These are phyloP conservation scores for Hemileccinum rubropunctum DNA, from an alignment of 768 basidiomycete genomes.

Conservation along the genomic window DNA sequence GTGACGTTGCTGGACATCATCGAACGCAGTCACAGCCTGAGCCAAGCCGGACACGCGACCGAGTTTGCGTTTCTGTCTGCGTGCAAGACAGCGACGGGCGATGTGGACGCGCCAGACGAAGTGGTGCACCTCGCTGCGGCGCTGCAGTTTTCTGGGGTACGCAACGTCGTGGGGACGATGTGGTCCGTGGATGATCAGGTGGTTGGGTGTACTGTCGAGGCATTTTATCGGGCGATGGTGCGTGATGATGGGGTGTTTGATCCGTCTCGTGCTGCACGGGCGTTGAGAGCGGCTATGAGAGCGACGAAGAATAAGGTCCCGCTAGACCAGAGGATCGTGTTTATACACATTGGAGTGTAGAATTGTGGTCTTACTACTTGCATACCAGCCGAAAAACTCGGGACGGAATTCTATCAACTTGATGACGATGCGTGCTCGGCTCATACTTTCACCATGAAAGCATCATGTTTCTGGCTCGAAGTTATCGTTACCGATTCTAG, in stretches of 20 bases:
- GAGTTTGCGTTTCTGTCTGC: constrained; percentile 33
- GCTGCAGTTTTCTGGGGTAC: constrained; percentile 27
- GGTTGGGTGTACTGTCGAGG: constrained; percentile 11
- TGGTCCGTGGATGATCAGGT: constrained; percentile 27
- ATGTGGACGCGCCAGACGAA: constrained; percentile 23
- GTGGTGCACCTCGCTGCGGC: constrained; percentile 32
- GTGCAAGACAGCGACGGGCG: constrained; percentile 29
- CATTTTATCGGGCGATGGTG: constrained; percentile 21
- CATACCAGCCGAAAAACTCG: too few relatives aligned
- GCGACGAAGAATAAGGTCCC: constrained; percentile 10
- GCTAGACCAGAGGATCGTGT: constrained; percentile 21
- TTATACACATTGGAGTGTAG: constrained; percentile 23
- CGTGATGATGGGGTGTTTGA: constrained; percentile 14
- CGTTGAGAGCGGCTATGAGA: constrained; percentile 6
- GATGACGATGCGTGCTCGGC: too few relatives aligned
- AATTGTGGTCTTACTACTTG: too few relatives aligned
- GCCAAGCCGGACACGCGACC: constrained; percentile 5
- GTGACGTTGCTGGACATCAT: constrained; percentile 26
- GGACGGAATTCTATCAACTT: too few relatives aligned
- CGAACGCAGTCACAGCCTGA: background rate
- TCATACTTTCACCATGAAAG: too few relatives aligned
- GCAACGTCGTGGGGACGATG: constrained; percentile 31
- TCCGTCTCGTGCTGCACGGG: constrained; percentile 11
- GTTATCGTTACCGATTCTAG: too few relatives aligned
- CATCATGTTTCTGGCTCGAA: too few relatives aligned